A percentile compares a stretch with the other conserved stretches of the same genome.
Evolutionary conservation across 23 red algal genomes (phyloP).

Genomic region (Gracilaria vermiculophylla): DNA sequence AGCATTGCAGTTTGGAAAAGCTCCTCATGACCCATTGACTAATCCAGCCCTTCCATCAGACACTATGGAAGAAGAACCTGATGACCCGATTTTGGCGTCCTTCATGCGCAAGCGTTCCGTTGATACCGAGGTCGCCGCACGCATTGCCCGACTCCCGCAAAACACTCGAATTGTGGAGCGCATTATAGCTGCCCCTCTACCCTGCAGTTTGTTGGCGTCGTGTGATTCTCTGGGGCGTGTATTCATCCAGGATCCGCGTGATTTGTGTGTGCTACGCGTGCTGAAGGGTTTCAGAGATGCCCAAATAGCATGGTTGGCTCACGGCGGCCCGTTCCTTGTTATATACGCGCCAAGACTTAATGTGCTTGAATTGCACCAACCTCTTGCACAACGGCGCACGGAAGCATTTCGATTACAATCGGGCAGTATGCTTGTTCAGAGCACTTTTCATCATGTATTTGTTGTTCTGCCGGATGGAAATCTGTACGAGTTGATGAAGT

Average conservation of each 20-base stretch:
- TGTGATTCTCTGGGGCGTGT: constrained; percentile 62
- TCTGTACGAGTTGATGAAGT: constrained; percentile 49
- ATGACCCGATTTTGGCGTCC: neutral
- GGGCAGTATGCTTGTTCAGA: constrained; percentile 54
- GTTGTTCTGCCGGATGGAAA: constrained; percentile 35
- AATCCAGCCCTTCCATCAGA: neutral
- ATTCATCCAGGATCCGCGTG: constrained; percentile 62
- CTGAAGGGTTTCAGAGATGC: constrained; percentile 77
- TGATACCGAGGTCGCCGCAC: constrained; percentile 12
- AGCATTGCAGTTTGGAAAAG: neutral
- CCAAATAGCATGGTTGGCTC: constrained; percentile 62
- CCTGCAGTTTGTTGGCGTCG: constrained; percentile 52
- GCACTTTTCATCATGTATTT: constrained; percentile 35
- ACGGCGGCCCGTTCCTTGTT: constrained; percentile 42
- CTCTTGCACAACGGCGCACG: constrained; percentile 17
- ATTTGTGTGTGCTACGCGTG: constrained; percentile 69
- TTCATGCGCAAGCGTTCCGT: constrained; percentile 12
- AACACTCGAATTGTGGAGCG: constrained; percentile 62
- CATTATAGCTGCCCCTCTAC: constrained; percentile 46
- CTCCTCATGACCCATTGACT: neutral
- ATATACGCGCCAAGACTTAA: constrained; percentile 45
- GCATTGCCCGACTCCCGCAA: constrained; percentile 16
- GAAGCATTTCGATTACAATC: constrained; percentile 49
- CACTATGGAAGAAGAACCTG: neutral
- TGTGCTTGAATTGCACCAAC: constrained; percentile 52